Evolutionary conservation across 1,139 yeast species (phyloP).

Genomic region (Magnusiomyces clavatus): DNA sequence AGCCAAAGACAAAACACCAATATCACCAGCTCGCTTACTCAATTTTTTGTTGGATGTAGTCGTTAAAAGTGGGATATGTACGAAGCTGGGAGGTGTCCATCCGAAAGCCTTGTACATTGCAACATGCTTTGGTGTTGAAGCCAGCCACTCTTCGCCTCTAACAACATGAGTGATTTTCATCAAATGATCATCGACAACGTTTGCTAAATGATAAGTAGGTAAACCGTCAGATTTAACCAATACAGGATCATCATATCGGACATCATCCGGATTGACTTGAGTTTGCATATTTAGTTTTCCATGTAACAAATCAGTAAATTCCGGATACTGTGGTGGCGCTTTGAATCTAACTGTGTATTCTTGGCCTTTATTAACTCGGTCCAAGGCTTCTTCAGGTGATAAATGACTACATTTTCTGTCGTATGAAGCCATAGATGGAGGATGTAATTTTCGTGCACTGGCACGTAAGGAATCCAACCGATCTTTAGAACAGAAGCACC

Average conservation of each 20-base stretch:
- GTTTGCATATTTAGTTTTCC: slow-evolving; percentile 73
- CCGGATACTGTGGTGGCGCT: slow-evolving; percentile 65
- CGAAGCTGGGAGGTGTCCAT: slow-evolving; percentile 72
- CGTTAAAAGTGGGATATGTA: slow-evolving; percentile 87
- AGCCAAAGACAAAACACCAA: slow-evolving; percentile 54
- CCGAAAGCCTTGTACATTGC: slow-evolving; percentile 82
- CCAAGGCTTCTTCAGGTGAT: slow-evolving; percentile 36
- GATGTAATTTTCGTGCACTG: slow-evolving; percentile 64
- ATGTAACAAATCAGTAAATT: slow-evolving; percentile 64
- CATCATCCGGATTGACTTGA: slow-evolving; percentile 59
- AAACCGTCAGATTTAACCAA: slow-evolving; percentile 82
- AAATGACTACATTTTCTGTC: slow-evolving; percentile 67
- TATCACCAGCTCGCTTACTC: slow-evolving; percentile 80
- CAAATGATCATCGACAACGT: slow-evolving; percentile 87
- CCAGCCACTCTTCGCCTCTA: slow-evolving; percentile 96
- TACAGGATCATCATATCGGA: slow-evolving; percentile 83
- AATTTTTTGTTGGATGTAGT: slow-evolving; percentile 67
- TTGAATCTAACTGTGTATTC: slow-evolving; percentile 33
- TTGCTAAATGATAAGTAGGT: slow-evolving; percentile 96
- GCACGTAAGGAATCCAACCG: slow-evolving; percentile 58
- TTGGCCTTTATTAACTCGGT: slow-evolving; percentile 30
- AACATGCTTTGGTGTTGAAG: slow-evolving; percentile 91
- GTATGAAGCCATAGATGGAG: slow-evolving; percentile 89
- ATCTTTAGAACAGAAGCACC: slow-evolving; percentile 82
- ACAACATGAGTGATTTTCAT: slow-evolving; percentile 92